Base-by-base conservation (phyloP, 768 basidiomycete genomes). In the Imleria badia region DNA sequence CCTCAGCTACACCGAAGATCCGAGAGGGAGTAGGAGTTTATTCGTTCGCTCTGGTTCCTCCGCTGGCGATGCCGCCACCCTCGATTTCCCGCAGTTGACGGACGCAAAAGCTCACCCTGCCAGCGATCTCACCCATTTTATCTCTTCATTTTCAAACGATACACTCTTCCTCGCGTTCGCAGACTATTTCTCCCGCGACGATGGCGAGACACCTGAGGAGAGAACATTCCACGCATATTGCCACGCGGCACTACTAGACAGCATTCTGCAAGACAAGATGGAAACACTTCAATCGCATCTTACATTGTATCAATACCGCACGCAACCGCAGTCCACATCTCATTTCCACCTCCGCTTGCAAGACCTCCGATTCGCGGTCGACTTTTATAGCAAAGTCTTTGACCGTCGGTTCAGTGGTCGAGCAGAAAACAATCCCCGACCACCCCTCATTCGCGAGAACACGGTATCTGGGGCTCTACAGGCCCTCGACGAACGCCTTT, bases 1-100 rank as follows among this genome's bases (percentile, higher is more conserved):
- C 70, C 77, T 98, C 42, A 91, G 91, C 65, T 99, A 98, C 66
- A 87, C 87, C 6, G 90, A 94, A 60, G 97, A 98, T 69, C 92
- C 97, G 0, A 84, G 91, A 60, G 96, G 96, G 10, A 95, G 93
- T 62, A 82, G 94, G 43, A 93, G 91, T 69, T 78, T 97, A 12
- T 95, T 94, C 62, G 87, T 94, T 11, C 85, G 91, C 13, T 90
- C 93, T 15, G 91, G 93, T 17, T 84, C 88, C 14, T 88, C 91
- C 30, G 82, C 86, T 6, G 91, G 91, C 3, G 91, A 94, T 61
- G 82, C 90, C 3, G 91, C 91, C 17, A 86, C 83, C 0, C 80
- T 95, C 15, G 95, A 98, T 66, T 89, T 93, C 61, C 90, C 94
- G 0, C 84, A 87, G 56, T 73, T 86, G 42, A 85, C 81, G 11